These are phyloP conservation scores for Monosporascus sp. DNA, from an alignment of 2,329 filamentous ascomycete species.

Conservation along the genomic window DNA sequence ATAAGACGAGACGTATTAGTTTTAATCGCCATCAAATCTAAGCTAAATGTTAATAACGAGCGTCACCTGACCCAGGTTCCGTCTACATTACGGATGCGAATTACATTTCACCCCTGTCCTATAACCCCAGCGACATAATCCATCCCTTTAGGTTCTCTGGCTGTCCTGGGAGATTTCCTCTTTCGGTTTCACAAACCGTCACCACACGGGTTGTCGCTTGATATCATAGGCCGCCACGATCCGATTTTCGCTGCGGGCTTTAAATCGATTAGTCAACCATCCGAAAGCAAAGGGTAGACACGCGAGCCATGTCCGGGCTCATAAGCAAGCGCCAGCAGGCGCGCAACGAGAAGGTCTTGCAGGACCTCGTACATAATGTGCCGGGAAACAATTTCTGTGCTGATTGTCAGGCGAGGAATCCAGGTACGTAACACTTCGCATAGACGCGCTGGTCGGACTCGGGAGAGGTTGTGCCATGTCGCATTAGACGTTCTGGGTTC, in stretches of 20 bases:
- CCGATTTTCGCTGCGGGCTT: neutral
- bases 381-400: slow-evolving; percentile 91
- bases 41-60: neutral
- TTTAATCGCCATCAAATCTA: neutral
- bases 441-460: neutral
- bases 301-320: slow-evolving; percentile 57
- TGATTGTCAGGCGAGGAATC: slow-evolving; percentile 87
- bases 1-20: neutral
- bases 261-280: neutral
- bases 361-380: slow-evolving; percentile 78
- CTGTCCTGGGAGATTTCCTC: neutral
- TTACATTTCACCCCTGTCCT: neutral
- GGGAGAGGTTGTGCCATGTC: neutral
- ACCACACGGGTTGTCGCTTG: neutral
- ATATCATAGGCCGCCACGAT: neutral
- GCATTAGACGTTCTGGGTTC: neutral
- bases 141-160: neutral
- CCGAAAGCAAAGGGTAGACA: slow-evolving; percentile 1
- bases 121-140: neutral
- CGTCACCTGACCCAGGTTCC: neutral
- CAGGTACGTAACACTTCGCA: slow-evolving; percentile 58
- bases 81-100: neutral
- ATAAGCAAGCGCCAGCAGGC: slow-evolving; percentile 96
- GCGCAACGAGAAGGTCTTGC: slow-evolving; percentile 88
- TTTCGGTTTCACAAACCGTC: neutral